phyloP scores from a whole-genome alignment of 192 early-diverging fungal species.

The Kickxella alabastrina region DNA sequence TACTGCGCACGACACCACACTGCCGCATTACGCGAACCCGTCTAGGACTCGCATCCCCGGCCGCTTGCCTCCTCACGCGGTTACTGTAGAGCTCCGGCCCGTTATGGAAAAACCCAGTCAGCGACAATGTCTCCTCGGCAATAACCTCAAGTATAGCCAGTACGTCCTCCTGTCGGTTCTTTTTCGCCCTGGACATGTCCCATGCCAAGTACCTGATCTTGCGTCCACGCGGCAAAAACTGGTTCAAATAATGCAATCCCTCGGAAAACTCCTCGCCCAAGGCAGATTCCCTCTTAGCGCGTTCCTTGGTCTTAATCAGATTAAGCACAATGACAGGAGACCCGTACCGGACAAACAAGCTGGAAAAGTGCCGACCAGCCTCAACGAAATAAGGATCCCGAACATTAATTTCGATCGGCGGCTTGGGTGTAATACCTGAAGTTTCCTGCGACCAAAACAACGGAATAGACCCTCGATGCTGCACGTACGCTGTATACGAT shows the following conservation, averaged over 20 bases:
- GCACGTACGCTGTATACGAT: slow-evolving; percentile 87
- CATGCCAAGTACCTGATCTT: slow-evolving; percentile 88
- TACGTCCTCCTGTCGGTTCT: slow-evolving; percentile 86
- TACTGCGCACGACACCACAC: slow-evolving; percentile 86
- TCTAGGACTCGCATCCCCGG: neutral
- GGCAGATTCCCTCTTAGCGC: slow-evolving; percentile 78
- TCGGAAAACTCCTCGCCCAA: slow-evolving; percentile 82
- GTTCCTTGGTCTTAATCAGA: slow-evolving; percentile 93
- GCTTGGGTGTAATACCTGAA: slow-evolving; percentile 90
- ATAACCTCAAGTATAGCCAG: slow-evolving; percentile 84
- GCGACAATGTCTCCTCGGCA: slow-evolving; percentile 75
- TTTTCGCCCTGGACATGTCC: slow-evolving; percentile 98
- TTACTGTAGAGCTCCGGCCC: slow-evolving; percentile 63
- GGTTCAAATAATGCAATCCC: slow-evolving; percentile 81
- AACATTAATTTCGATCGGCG: slow-evolving; percentile 84
- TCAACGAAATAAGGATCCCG: slow-evolving; percentile 92
- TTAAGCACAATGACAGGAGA: slow-evolving; percentile 90
- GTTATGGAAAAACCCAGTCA: slow-evolving; percentile 92
- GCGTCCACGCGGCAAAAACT: slow-evolving; percentile 75
- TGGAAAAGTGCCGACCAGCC: slow-evolving; percentile 89
- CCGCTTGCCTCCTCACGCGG: slow-evolving; percentile 19
- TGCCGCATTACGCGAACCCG: slow-evolving; percentile 49
- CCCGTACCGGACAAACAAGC: slow-evolving; percentile 89
- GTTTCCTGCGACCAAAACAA: slow-evolving; percentile 93
- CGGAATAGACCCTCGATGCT: slow-evolving; percentile 96